phyloP scores from a whole-genome alignment of 1,284 basidiomycete species.

The Stygiomarasmius scandens region DNA sequence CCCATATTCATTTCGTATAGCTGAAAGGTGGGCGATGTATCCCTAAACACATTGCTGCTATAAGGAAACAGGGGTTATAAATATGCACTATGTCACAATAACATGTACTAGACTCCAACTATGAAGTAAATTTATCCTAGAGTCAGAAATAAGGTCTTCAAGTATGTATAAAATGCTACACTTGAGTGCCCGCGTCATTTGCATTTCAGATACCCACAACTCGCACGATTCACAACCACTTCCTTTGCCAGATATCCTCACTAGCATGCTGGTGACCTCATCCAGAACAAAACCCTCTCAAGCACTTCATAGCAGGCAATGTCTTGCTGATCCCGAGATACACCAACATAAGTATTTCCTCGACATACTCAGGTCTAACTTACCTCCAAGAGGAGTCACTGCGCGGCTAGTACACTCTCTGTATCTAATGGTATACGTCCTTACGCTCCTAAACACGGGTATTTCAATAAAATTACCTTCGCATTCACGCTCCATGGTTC shows the following conservation, averaged over 20 bases:
- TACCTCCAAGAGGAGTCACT: slow-evolving; percentile 33
- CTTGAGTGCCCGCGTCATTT: slow-evolving; percentile 28
- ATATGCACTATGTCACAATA: no score
- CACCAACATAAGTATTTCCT: neutral
- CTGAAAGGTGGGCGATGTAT: no score
- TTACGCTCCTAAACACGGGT: slow-evolving; percentile 33
- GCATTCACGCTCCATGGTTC: slow-evolving; percentile 22
- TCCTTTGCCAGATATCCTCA: slow-evolving; percentile 44
- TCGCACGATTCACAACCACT: slow-evolving; percentile 30
- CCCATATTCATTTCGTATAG: slow-evolving; percentile 14
- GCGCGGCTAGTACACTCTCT: slow-evolving; percentile 27
- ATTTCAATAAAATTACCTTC: slow-evolving; percentile 44
- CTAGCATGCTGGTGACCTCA: slow-evolving; percentile 44
- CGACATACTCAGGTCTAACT: slow-evolving; percentile 25
- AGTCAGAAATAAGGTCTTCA: neutral
- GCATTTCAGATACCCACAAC: slow-evolving; percentile 45
- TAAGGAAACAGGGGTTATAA: no score
- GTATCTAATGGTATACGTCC: slow-evolving; percentile 20
- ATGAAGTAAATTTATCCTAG: no score
- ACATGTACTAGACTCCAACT: no score
- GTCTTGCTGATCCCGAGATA: slow-evolving; percentile 20
- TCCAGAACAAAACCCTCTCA: slow-evolving; percentile 34
- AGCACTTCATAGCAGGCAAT: slow-evolving; percentile 45
- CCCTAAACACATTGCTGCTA: no score
- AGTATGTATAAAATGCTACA: no score